These are phyloP conservation scores for Fusarium staphyleae DNA, from an alignment of 2,329 filamentous ascomycete genomes.

Conservation along the genomic window DNA sequence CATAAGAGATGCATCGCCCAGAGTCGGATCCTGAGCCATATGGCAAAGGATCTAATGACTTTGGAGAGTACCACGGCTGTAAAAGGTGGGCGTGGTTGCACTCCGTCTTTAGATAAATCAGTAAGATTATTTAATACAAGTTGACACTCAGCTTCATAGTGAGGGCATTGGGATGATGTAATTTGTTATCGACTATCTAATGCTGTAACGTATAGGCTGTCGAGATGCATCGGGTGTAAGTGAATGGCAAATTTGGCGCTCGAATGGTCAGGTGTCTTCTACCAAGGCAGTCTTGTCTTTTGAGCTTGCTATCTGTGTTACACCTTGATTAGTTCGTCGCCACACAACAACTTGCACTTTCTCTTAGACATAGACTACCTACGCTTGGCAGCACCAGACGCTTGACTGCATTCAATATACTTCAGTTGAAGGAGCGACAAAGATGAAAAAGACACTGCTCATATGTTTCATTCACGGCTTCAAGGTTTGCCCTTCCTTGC, in stretches of 20 bases:
- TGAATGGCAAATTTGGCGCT: not conserved
- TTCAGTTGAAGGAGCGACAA: constrained; percentile 14
- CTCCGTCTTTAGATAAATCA: constrained; percentile 44
- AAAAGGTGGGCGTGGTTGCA: constrained; percentile 30
- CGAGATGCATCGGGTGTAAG: not conserved
- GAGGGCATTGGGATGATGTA: not conserved
- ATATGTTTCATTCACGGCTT: constrained; percentile 90
- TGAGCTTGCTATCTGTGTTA: no score
- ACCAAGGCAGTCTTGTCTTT: not conserved
- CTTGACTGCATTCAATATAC: not conserved
- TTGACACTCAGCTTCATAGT: constrained; percentile 37
- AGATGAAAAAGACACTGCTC: constrained; percentile 75
- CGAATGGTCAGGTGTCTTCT: not conserved
- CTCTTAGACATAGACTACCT: not conserved
- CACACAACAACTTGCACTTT: not conserved
- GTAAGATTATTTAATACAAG: constrained; percentile 52
- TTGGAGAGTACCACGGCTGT: constrained; percentile 29
- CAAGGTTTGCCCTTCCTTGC: constrained; percentile 60
- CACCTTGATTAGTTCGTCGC: constrained; percentile 17
- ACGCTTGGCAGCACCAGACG: not conserved
- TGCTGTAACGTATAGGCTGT: not conserved
- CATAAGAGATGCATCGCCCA: constrained; percentile 37
- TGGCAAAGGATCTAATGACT: constrained; percentile 8
- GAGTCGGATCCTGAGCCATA: constrained; percentile 12
- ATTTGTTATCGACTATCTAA: not conserved